These are phyloP conservation scores for Artemisia argyi DNA, from an alignment of 129 eudicot species.

Conservation along the genomic window DNA sequence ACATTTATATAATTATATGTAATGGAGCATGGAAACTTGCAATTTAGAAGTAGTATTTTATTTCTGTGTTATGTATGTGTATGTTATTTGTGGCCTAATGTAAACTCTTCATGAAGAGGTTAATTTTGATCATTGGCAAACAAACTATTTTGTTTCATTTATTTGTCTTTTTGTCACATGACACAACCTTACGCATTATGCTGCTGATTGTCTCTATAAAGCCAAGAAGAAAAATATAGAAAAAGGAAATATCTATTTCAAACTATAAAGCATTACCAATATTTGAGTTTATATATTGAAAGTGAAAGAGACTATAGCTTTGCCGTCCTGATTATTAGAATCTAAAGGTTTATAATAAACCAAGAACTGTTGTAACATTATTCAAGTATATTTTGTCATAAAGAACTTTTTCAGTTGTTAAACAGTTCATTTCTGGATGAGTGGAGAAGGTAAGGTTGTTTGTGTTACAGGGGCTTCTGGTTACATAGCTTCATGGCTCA, in stretches of 20 bases:
- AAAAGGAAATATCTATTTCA: too few relatives aligned
- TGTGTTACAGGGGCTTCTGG: slow-evolving; percentile 71
- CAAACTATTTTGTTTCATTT: too few relatives aligned
- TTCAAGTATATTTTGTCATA: too few relatives aligned
- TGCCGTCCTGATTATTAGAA: too few relatives aligned
- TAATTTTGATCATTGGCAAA: too few relatives aligned
- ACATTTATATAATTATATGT: neutral
- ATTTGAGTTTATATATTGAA: too few relatives aligned
- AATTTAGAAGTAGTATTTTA: neutral
- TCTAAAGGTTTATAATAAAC: too few relatives aligned
- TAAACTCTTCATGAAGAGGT: neutral
- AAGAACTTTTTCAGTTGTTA: neutral
- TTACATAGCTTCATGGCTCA: slow-evolving; percentile 50
- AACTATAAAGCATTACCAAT: too few relatives aligned
- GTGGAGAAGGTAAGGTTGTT: slow-evolving; percentile 40
- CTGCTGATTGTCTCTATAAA: neutral
- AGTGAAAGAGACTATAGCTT: too few relatives aligned
- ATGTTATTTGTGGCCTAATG: too few relatives aligned
- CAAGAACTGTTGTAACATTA: too few relatives aligned
- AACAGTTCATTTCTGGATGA: slow-evolving; percentile 20
- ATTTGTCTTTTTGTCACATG: neutral
- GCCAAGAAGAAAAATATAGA: neutral
- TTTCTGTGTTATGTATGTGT: neutral
- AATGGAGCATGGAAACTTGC: neutral
- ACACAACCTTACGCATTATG: neutral